A percentile compares a stretch with the other conserved stretches of the same genome.
phyloP scores from a whole-genome alignment of 106 monocot genomes.

The Ottelia alismoides region DNA sequence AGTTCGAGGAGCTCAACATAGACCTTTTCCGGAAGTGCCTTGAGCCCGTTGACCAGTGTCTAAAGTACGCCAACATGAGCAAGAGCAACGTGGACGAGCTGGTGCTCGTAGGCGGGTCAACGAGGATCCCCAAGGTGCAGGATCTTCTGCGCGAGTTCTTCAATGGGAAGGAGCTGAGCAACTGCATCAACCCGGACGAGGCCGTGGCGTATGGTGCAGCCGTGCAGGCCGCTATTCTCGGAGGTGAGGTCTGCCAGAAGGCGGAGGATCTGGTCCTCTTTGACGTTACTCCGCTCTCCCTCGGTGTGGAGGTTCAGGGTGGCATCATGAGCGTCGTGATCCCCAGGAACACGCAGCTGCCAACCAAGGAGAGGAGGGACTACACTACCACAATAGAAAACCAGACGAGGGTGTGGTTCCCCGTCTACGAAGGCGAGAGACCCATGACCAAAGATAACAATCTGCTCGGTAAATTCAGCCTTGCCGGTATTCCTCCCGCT shows the following conservation, averaged over 20 bases:
- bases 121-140: constrained; percentile 1
- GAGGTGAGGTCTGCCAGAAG: too few relatives aligned
- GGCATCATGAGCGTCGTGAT: background rate
- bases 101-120: constrained; percentile 5
- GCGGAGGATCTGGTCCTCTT: constrained; percentile 29
- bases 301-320: constrained; percentile 1
- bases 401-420: constrained; percentile 39
- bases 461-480: constrained; percentile 49
- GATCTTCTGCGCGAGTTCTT: constrained; percentile 1
- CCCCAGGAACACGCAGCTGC: constrained; percentile 52
- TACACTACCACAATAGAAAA: constrained; percentile 46
- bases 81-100: background rate
- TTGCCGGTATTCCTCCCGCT: constrained; percentile 51
- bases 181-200: too few relatives aligned
- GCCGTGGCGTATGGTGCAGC: too few relatives aligned
- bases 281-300: constrained; percentile 24
- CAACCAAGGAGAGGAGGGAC: constrained; percentile 42
- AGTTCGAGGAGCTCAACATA: too few relatives aligned
- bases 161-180: too few relatives aligned
- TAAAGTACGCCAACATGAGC: background rate
- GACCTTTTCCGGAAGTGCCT: too few relatives aligned
- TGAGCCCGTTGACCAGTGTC: constrained; percentile 1
- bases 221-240: too few relatives aligned
- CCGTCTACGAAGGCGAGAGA: constrained; percentile 36
- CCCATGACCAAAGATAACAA: constrained; percentile 6